Evolutionary conservation across 768 basidiomycete species (phyloP), one percentile per base, ranked within the genome.

Genomic region (Tylopilus subfusipes): DNA sequence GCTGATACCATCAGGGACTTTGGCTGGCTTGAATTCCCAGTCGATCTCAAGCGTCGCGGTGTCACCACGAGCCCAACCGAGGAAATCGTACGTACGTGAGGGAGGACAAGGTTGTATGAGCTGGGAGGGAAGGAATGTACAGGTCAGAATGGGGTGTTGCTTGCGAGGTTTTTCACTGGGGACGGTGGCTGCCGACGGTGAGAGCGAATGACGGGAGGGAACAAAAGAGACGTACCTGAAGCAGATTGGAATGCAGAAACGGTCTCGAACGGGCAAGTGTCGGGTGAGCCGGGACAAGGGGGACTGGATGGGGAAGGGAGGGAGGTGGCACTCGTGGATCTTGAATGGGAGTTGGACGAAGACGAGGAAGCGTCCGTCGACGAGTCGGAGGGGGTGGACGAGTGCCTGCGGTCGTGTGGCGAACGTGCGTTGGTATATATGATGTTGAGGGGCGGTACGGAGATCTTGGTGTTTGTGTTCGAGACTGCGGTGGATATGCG

Each of bases 1-100:
- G 55, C 84, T 87, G 54, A 91, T 90, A 18, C 90, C 90, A 60
- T 90, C 86, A 11, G 90, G 90, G 52, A 93, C 86, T 50, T 76
- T 76, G 14, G 80, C 78, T 39, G 86, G 84, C 34, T 84, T 77
- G 59, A 93, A 92, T 61, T 86, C 82, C 74, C 84, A 84, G 46
- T 76, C 72, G 19, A 63, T 63, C 42, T 62, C 65, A 21, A 64
- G 48, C 30, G 53, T 50, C 27, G 44, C 30, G 3, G 57, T 50
- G 27, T 57, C 58, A 22, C 65, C 58, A 36, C 54, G 52, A 16
- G 46, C 56, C 65, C 65, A 62, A 45, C 43, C 30, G 52, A 60
- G 56, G 44, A 60, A 63, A 38, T 68, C 65, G 31, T 47, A 50
- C 2, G 60, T 21, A 53, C 58, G 65, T 9, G 56, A 58, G 3